Evolutionary conservation across 2,329 filamentous ascomycete genomes (phyloP), one percentile per base, ranked within the genome.

Genomic region (Sporothrix brunneoviolacea): DNA sequence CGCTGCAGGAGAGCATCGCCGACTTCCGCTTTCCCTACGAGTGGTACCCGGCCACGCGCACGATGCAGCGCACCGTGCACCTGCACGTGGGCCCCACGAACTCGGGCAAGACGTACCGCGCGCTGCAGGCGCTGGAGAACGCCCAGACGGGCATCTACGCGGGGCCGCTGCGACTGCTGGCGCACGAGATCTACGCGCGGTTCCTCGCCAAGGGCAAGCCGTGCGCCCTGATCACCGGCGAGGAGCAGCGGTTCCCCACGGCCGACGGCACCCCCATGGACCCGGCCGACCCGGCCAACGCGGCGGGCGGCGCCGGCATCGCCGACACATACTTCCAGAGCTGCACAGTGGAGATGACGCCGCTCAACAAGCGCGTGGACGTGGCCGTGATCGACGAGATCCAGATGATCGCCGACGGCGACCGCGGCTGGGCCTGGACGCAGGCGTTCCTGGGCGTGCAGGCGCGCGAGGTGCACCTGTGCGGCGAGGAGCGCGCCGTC

Each of bases 381-480:
- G 91, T 98, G 32, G 91, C 89, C 1, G 91, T 98, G 58, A 91
- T 98, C 55, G 93, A 98, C 63, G 93, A 98, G 70, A 97, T 98
- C 51, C 93, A 98, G 68, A 97, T 98, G 93, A 88, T 98, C 58
- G 84, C 81, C 15, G 84, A 90, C 60, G 55, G 65, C 0, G 80
- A 88, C 0, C 84, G 93, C 59, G 93, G 94, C 2, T 95, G 86
- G 83, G 91, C 90, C 3, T 98, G 93, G 93, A 95, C 91, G 2
- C 82, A 90, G 60, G 93, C 93, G 2, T 74, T 97, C 13, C 73
- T 98, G 5, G 93, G 93, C 32, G 76, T 95, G 1, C 84, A 86
- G 66, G 93, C 89, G 4, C 84, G 83, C 59, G 93, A 98, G 63
- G 74, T 98, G 6, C 93, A 98, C 68, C 75, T 98, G 0, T 98